Percentiles rank a stretch among this genome's conserved stretches.
phyloP scores from a whole-genome alignment of 129 eudicot species.

The Tagetes erecta region DNA sequence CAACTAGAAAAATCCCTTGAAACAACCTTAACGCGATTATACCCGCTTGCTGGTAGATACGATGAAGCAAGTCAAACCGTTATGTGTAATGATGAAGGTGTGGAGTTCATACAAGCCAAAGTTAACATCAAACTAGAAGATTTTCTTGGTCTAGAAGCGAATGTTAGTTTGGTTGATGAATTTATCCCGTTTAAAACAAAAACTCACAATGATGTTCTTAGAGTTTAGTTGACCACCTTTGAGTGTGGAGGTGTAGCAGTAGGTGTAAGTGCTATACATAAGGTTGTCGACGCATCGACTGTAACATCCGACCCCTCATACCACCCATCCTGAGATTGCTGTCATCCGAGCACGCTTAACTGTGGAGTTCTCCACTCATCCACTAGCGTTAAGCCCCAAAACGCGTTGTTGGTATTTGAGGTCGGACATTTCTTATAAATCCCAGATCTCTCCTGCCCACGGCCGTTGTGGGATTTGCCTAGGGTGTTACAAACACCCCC shows the following conservation, averaged over 20 bases:
- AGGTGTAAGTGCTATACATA: background rate
- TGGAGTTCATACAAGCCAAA: background rate
- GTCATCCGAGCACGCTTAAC: too few relatives aligned
- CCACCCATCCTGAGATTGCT: too few relatives aligned
- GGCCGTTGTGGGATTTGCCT: too few relatives aligned
- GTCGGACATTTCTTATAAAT: too few relatives aligned
- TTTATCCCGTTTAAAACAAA: background rate
- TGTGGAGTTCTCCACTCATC: too few relatives aligned
- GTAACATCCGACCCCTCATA: too few relatives aligned
- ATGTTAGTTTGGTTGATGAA: background rate
- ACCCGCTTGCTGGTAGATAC: constrained; percentile 24
- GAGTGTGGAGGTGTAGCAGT: constrained; percentile 22
- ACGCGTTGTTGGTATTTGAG: too few relatives aligned
- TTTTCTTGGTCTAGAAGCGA: background rate
- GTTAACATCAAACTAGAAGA: background rate
- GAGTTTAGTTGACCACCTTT: constrained; percentile 6
- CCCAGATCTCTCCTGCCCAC: too few relatives aligned
- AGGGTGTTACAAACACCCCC: too few relatives aligned
- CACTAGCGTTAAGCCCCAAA: too few relatives aligned
- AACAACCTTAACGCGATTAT: constrained; percentile 12
- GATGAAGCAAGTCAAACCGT: background rate
- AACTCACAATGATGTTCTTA: background rate
- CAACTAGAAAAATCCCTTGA: background rate
- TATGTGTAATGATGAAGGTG: constrained; percentile 7
- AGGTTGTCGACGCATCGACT: background rate